phyloP scores from a whole-genome alignment of 371 early-diverging fungal species.

The Rhizopus sp. region DNA sequence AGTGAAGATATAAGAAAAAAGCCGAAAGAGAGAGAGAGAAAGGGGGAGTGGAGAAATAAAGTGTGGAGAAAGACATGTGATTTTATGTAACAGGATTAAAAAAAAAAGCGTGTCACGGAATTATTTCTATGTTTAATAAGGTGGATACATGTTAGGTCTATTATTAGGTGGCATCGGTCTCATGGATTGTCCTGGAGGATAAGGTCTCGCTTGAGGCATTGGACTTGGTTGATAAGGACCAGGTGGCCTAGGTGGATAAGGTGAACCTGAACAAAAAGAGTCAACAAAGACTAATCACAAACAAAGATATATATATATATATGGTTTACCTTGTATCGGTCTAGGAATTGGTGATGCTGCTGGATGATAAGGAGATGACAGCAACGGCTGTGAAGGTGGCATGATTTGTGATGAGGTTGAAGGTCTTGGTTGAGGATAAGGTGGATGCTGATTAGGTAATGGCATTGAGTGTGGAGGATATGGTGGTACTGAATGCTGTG shows the following conservation, averaged over 20 bases:
- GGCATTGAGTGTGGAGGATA: background rate
- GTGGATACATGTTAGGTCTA: constrained; percentile 10
- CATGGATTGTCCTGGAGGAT: constrained; percentile 4
- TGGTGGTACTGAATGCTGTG: constrained; percentile 1
- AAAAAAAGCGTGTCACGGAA: background rate
- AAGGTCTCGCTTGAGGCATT: background rate
- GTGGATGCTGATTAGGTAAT: background rate
- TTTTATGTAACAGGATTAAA: background rate
- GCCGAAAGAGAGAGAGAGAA: background rate
- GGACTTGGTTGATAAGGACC: constrained; percentile 7
- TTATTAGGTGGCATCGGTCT: background rate
- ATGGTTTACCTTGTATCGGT: constrained; percentile 4
- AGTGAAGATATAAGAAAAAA: background rate
- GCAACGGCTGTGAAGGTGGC: constrained; percentile 20
- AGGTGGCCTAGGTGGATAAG: constrained; percentile 7
- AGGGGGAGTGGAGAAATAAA: background rate
- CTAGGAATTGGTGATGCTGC: constrained; percentile 6
- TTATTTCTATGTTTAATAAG: background rate
- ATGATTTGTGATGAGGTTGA: constrained; percentile 14
- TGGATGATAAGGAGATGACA: constrained; percentile 27
- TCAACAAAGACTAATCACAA: background rate
- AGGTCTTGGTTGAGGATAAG: constrained; percentile 18
- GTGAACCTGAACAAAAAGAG: background rate
- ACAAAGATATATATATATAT: background rate
- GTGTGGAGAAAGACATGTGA: background rate